phyloP scores from a whole-genome alignment of 2,329 filamentous ascomycete species.

The Tolypocladium ovalisporum region DNA sequence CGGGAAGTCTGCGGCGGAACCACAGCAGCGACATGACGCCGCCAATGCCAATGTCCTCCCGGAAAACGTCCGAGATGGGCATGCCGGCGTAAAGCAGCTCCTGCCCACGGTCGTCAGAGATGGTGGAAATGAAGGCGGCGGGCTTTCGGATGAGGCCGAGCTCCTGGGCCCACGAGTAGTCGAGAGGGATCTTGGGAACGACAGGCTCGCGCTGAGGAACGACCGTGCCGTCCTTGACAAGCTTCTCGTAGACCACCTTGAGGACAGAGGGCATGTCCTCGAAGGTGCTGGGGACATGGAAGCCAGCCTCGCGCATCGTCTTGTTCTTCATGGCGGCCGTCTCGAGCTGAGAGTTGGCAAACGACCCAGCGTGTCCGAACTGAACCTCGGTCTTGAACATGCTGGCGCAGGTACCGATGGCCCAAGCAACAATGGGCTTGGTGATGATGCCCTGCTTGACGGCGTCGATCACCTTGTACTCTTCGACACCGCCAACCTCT shows the following conservation, averaged over 20 bases:
- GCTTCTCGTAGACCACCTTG: conserved; percentile 73
- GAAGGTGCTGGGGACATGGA: conserved; percentile 91
- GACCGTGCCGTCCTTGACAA: conserved; percentile 77
- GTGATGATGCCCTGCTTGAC: conserved; percentile 90
- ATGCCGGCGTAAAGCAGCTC: conserved; percentile 98
- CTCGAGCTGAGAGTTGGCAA: conserved; percentile 98
- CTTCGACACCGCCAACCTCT: conserved; percentile 98
- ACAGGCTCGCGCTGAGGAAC: conserved; percentile 78
- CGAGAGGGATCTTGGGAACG: conserved; percentile 97
- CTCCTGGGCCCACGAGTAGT: conserved; percentile 99
- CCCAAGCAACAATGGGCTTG: conserved; percentile 98
- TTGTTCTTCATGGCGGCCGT: conserved; percentile 95
- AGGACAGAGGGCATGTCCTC: conserved; percentile 81
- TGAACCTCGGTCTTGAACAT: conserved; percentile 99
- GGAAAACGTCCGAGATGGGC: conserved; percentile 99
- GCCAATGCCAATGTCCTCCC: conserved; percentile 95
- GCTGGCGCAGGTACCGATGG: conserved; percentile 96
- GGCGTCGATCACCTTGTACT: conserved; percentile 98
- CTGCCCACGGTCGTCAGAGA: conserved; percentile 98
- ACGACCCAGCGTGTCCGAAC: conserved; percentile 96
- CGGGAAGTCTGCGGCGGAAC: conserved; percentile 96
- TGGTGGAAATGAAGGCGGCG: conserved; percentile 98
- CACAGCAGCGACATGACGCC: conserved; percentile 99
- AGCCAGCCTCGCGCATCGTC: conserved; percentile 88
- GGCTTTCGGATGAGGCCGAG: conserved; percentile 99